Conservation (phyloP, 495 filamentous ascomycete genomes). For the Xylaria curta region DNA sequence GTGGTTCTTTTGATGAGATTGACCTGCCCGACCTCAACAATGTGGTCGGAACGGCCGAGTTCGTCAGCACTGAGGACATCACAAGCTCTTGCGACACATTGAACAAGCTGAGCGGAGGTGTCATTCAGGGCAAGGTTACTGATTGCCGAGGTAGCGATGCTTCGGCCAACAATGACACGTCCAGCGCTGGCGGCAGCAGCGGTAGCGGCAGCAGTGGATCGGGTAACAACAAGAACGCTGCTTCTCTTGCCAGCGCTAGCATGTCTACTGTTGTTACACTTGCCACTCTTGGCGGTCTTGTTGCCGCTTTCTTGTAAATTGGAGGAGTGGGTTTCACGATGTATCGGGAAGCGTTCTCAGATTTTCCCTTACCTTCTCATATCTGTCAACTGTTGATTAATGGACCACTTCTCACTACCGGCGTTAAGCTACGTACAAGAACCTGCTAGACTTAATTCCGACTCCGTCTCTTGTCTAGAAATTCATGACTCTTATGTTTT, state of each 20-base stretch:
- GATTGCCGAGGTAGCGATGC: constrained; percentile 58
- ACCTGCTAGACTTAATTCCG: constrained; percentile 45
- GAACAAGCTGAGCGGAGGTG: constrained; percentile 48
- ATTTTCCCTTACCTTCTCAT: constrained; percentile 33
- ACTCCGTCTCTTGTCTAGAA: constrained; percentile 36
- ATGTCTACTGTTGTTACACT: constrained; percentile 47
- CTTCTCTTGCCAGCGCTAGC: constrained; percentile 43
- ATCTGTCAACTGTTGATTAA: constrained; percentile 41
- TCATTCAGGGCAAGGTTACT: constrained; percentile 67
- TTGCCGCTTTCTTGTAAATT: constrained; percentile 42
- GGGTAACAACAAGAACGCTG: constrained; percentile 16
- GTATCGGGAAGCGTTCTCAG: neutral
- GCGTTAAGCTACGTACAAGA: constrained; percentile 39
- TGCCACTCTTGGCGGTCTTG: constrained; percentile 46
- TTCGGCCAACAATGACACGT: constrained; percentile 51
- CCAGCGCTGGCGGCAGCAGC: constrained; percentile 32
- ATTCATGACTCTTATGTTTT: constrained; percentile 4
- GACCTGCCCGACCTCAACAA: constrained; percentile 70
- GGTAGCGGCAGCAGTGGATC: constrained; percentile 31
- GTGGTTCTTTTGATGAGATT: constrained; percentile 81
- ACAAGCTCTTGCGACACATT: constrained; percentile 54
- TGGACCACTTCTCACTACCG: constrained; percentile 30
- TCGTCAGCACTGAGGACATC: constrained; percentile 75
- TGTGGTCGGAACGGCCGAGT: constrained; percentile 86
- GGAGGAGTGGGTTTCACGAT: constrained; percentile 7